Conservation (phyloP, 1,284 basidiomycete species). For the Ustilago xerochloae region DNA sequence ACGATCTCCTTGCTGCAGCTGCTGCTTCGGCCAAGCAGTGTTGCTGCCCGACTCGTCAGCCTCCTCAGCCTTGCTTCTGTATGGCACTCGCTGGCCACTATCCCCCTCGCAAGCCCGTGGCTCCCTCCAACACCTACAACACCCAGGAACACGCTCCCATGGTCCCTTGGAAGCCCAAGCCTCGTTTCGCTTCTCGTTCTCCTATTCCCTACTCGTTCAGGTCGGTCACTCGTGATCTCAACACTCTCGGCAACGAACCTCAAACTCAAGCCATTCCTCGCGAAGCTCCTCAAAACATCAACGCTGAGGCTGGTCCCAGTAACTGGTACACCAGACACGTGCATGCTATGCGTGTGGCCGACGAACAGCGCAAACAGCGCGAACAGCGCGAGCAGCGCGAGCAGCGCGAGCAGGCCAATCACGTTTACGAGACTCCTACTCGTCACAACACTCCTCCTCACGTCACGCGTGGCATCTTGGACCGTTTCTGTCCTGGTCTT, state of each 20-base stretch:
- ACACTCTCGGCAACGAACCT: not conserved
- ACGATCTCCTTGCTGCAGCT: not conserved
- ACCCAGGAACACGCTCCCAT: not conserved
- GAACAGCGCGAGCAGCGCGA: too few species aligned
- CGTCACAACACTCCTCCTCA: not conserved
- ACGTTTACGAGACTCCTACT: not conserved
- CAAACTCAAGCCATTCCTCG: too few species aligned
- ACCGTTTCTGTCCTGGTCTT: not conserved
- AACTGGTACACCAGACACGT: too few species aligned
- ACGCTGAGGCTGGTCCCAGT: not conserved
- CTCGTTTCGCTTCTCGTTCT: not conserved
- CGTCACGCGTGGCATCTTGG: not conserved
- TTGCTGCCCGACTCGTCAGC: too few species aligned
- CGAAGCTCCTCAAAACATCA: too few species aligned
- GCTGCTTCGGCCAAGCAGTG: not conserved
- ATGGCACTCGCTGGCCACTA: not conserved
- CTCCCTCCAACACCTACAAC: not conserved
- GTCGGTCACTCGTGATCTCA: not conserved
- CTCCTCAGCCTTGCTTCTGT: too few species aligned
- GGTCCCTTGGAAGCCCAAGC: not conserved
- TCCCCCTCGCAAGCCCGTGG: not conserved
- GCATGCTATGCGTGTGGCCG: not conserved
- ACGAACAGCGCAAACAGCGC: too few species aligned
- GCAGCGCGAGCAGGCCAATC: too few species aligned
- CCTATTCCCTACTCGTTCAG: not conserved